Evolutionary conservation across 306 rosid species (phyloP).

Genomic region (Medicago truncatula): DNA sequence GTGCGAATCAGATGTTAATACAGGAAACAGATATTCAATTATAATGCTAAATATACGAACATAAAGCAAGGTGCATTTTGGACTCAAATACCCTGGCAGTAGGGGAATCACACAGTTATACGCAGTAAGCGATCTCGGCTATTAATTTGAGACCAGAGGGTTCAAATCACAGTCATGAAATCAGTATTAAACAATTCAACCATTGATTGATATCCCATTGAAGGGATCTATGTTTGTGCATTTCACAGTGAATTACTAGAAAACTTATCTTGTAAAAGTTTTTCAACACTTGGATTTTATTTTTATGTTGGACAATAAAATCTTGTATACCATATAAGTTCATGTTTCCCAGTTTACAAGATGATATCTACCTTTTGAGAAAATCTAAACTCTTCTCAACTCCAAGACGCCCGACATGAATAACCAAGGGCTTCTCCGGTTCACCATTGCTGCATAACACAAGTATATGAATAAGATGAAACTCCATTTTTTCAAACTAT

Average conservation of each 20-base stretch:
- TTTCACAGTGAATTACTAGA: background rate
- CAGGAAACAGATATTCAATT: constrained; percentile 11
- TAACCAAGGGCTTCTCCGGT: constrained; percentile 87
- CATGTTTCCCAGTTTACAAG: constrained; percentile 4
- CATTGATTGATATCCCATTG: too few relatives aligned
- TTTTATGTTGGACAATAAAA: background rate
- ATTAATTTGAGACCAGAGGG: too few relatives aligned
- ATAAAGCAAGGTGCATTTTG: background rate
- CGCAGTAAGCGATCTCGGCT: too few relatives aligned
- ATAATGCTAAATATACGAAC: background rate
- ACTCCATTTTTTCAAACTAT: constrained; percentile 14
- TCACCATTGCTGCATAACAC: constrained; percentile 74
- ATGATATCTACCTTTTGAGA: constrained; percentile 71
- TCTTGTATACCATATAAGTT: background rate
- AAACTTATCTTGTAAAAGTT: constrained; percentile 16
- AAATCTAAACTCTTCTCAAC: constrained; percentile 98
- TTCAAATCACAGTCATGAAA: too few relatives aligned
- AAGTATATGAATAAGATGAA: constrained; percentile 31
- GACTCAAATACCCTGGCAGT: too few relatives aligned
- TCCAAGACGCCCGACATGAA: constrained; percentile 96
- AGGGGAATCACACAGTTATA: too few relatives aligned
- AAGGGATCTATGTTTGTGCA: background rate
- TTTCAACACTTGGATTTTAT: constrained; percentile 10
- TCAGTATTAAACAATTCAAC: too few relatives aligned
- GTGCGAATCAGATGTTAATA: constrained; percentile 46